Conservation (phyloP, 2,329 filamentous ascomycete species). For the Microsporum ferrugineum region DNA sequence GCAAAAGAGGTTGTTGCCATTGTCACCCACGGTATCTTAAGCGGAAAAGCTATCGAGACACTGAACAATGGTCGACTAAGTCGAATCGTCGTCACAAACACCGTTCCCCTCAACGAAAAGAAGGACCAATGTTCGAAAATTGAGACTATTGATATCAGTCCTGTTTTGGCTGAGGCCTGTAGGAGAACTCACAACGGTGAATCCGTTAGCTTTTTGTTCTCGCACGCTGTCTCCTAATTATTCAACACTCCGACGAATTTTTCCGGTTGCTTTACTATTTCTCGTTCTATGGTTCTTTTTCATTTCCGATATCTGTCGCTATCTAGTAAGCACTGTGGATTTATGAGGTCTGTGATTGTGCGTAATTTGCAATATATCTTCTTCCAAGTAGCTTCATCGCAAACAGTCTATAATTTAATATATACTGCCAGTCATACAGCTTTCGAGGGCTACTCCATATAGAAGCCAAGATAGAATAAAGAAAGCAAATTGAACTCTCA, state of each 20-base stretch:
- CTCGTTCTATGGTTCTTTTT: background rate
- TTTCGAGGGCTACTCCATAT: background rate
- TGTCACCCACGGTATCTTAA: conserved; percentile 87
- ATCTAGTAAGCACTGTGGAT: background rate
- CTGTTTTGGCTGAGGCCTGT: conserved; percentile 49
- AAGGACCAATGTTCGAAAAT: conserved; percentile 66
- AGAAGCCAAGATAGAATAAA: background rate
- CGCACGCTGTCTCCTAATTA: conserved; percentile 33
- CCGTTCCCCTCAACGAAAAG: conserved; percentile 70
- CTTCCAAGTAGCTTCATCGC: background rate
- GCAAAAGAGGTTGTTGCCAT: conserved; percentile 85
- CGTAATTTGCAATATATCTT: background rate
- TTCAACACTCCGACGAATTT: background rate
- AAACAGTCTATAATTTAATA: too few species aligned
- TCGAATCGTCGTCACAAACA: conserved; percentile 83
- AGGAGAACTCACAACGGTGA: conserved; percentile 42
- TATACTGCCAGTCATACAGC: too few species aligned
- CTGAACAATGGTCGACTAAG: conserved; percentile 66
- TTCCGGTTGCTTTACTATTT: background rate
- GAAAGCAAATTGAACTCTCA: background rate
- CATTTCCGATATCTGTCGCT: background rate
- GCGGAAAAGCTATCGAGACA: conserved; percentile 75
- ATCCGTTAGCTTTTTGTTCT: conserved; percentile 42
- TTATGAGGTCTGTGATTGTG: background rate
- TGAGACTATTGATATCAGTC: conserved; percentile 83